Evolutionary conservation across 177 flowering plant species (phyloP), one percentile per base, ranked within the genome.

Genomic region (Telopea speciosissima): DNA sequence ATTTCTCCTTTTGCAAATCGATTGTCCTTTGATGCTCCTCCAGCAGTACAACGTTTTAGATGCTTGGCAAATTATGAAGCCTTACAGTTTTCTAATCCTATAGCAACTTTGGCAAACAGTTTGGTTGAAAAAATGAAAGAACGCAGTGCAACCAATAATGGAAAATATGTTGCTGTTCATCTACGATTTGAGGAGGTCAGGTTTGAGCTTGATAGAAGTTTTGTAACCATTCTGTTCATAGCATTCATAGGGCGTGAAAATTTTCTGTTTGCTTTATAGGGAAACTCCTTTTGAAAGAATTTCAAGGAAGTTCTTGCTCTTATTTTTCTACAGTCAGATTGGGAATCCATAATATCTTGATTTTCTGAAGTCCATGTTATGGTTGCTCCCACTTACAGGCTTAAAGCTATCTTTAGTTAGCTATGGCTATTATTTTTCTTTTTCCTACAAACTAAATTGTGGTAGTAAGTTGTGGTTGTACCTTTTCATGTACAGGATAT

Each of bases 1-100:
- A 94, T 94, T 63, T 94, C 98, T 24, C 98, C 98, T 64, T 94
- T 94, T 80, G 98, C 98, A 72, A 94, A 94, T 77, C 88, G 97
- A 21, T 75, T 94, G 74, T 92, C 98, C 70, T 83, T 86, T 72
- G 97, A 92, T 84, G 92, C 88, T 73, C 98, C 97, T 77, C 86
- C 91, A 64, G 85, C 88, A 54, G 95, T 92, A 54, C 98, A 94
- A 72, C 81, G 86, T 52, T 92, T 92, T 62, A 83, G 98, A 79
- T 94, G 98, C 83, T 82, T 92, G 84, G 97, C 97, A 72, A 94
- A 94, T 74, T 94, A 89, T 79, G 86, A 90, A 79, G 97, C 98
- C 65, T 78, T 92, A 70, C 80, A 80, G 77, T 94, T 94, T 79
- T 81, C 98, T 65, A 76, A 70, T 73, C 92, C 95, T 8, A 86